These are phyloP conservation scores for Colletotrichum siamense DNA, from an alignment of 2,329 filamentous ascomycete species.

Conservation along the genomic window DNA sequence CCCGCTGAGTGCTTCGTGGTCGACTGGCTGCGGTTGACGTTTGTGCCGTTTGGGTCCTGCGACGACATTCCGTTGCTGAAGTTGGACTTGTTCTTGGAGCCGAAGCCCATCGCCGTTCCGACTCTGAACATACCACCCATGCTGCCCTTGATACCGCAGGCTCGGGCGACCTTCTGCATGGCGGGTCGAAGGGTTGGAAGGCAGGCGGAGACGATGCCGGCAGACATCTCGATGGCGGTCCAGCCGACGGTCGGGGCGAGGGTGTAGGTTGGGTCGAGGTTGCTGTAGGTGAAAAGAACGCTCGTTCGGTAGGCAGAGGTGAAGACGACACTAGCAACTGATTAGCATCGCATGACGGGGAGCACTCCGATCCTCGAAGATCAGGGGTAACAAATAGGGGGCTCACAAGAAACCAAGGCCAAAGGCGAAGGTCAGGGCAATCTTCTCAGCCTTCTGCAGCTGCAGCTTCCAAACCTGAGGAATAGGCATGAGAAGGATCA, in stretches of 20 bases:
- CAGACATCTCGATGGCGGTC: conserved; percentile 54
- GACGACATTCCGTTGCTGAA: conserved; percentile 21
- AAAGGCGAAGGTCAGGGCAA: conserved; percentile 50
- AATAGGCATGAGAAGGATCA: conserved; percentile 49
- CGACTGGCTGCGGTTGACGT: not conserved
- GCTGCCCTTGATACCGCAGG: conserved; percentile 43
- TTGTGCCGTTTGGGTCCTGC: conserved; percentile 2
- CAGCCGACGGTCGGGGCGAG: conserved; percentile 51
- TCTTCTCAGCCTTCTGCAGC: conserved; percentile 44
- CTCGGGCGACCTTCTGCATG: conserved; percentile 40
- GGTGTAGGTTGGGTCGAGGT: conserved; percentile 48
- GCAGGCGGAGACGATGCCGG: conserved; percentile 58
- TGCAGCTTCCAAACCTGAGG: conserved; percentile 52
- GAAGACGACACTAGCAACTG: conserved; percentile 44
- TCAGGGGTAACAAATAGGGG: not conserved
- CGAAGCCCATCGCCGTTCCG: conserved; percentile 24
- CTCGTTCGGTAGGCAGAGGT: conserved; percentile 53
- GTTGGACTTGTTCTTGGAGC: conserved; percentile 27
- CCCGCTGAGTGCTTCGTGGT: conserved; percentile 6
- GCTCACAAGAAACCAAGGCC: conserved; percentile 48
- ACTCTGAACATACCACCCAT: conserved; percentile 34
- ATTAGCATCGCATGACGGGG: not conserved
- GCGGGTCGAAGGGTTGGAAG: conserved; percentile 57
- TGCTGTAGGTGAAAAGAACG: conserved; percentile 49
- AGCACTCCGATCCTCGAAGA: fast-evolving